Base-by-base conservation (phyloP, 2,329 filamentous ascomycete species). In the Penicillium frequentans region DNA sequence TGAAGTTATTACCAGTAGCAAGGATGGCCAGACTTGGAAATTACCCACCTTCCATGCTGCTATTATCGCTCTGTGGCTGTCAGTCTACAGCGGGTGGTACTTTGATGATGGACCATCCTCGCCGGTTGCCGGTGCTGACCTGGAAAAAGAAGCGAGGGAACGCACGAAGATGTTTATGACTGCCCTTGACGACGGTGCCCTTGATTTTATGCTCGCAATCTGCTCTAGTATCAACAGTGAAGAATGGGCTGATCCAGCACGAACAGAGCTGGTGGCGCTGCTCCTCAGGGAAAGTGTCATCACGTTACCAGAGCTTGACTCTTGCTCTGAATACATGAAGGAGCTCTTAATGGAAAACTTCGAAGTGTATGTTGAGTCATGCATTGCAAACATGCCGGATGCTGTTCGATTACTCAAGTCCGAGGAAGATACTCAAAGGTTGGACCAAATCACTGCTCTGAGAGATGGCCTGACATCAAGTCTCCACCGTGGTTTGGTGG, bases 381-480 rank as follows among this genome's bases (percentile, higher is more conserved):
- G 96, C 71, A 96, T 99, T 64, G 90, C 91, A 0, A 96, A 99
- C 69, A 89, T 98, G 79, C 95, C 95, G 0, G 93, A 98, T 75
- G 89, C 95, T 3, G 82, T 99, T 45, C 87, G 93, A 53, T 91
- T 87, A 72, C 80, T 98, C 29, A 91, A 93, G 61, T 84, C 87
- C 1, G 92, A 96, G 58, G 93, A 98, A 74, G 93, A 98, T 68
- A 90, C 95, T 63, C 91, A 96, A 71, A 66, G 78, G 49, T 60
- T 80, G 37, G 73, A 77, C 59, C 77, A 79, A 54, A 73, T 80
- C 47, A 78, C 76, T 24, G 76, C 77, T 35, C 68, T 79, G 44
- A 70, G 76, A 57, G 76, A 79, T 59, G 75, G 77, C 3, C 62
- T 79, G 50, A 73, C 70, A 51, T 72, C 76, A 5, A 75, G 65